These are phyloP conservation scores for Talaromyces sp. DNA, from an alignment of 2,329 filamentous ascomycete genomes.

Conservation along the genomic window DNA sequence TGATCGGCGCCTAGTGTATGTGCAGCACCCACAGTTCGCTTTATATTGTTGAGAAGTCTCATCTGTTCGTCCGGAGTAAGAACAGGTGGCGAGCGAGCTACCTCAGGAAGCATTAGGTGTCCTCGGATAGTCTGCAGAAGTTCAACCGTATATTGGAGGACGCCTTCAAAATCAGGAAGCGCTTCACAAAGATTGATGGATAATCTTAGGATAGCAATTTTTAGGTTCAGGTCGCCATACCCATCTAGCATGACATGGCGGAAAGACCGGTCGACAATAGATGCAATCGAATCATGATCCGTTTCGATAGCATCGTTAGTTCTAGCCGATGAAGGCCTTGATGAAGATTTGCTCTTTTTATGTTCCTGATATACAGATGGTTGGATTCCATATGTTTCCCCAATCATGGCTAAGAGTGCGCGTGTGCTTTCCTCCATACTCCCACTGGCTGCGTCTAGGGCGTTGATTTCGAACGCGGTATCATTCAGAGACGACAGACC, in stretches of 20 bases:
- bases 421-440: slow-evolving; percentile 41
- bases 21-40: slow-evolving; percentile 74
- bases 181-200: slow-evolving; percentile 94
- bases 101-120: slow-evolving; percentile 67
- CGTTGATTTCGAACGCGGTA: slow-evolving; percentile 43
- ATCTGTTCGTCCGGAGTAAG: slow-evolving; percentile 80
- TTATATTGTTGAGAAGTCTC: slow-evolving; percentile 77
- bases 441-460: slow-evolving; percentile 36
- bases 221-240: slow-evolving; percentile 75
- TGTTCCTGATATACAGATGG: slow-evolving; percentile 30
- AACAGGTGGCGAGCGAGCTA: slow-evolving; percentile 64
- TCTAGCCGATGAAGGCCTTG: slow-evolving; percentile 17
- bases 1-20: slow-evolving; percentile 66
- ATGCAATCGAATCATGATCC: slow-evolving; percentile 29
- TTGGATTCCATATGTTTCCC: slow-evolving; percentile 38
- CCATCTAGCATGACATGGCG: slow-evolving; percentile 42
- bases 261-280: slow-evolving; percentile 42
- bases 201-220: slow-evolving; percentile 80
- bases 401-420: slow-evolving; percentile 32
- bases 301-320: slow-evolving; percentile 5
- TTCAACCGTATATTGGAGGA: slow-evolving; percentile 82
- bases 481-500: slow-evolving; percentile 69
- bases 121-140: slow-evolving; percentile 73
- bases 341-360: slow-evolving; percentile 24
- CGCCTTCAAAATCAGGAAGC: slow-evolving; percentile 82